Evolutionary conservation across 2,329 filamentous ascomycete genomes (phyloP), one percentile per base, ranked within the genome.

Genomic region (Ceratocystis diversiconidia): DNA sequence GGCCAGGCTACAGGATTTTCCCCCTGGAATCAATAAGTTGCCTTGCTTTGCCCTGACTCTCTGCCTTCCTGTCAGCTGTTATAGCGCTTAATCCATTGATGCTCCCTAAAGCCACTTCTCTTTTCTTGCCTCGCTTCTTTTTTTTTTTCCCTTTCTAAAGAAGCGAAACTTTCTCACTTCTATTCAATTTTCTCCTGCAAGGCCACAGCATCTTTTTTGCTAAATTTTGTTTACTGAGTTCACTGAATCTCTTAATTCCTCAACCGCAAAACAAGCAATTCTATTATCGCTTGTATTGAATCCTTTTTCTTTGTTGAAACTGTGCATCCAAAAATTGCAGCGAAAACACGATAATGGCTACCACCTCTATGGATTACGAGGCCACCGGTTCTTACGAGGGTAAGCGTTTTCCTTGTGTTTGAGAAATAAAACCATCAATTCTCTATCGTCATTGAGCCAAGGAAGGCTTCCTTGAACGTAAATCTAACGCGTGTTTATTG

Each of bases 291-390:
- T 61, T 64, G 67, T 69, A 68, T 69, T 69, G 69, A 15, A 15
- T 15, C 70, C 66, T 71, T 70, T 69, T 69, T 68, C 65, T 71
- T 70, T 69, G 69, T 68, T 61, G 69, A 68, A 52, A 62, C 68
- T 67, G 69, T 70, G 69, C 64, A 63, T 44, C 60, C 28, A 46
- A 25, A 36, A 19, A 32, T 32, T 36, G 25, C 55, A 19, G 55
- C 32, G 55, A 59, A 63, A 25, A 68, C 68, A 67, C 62, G 55
- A 70, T 74, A 70, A 85, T 85, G 82, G 82, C 82, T 66, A 85
- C 83, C 69, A 84, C 82, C 52, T 81, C 83, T 70, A 87, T 87
- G 85, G 85, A 87, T 73, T 87, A 87, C 75, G 85, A 87, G 75
- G 82, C 84, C 69, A 85, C 84, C 72, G 83, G 83, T 72, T 82